Evolutionary conservation across 345 rosid species (phyloP).

Genomic region (Boechera stricta): DNA sequence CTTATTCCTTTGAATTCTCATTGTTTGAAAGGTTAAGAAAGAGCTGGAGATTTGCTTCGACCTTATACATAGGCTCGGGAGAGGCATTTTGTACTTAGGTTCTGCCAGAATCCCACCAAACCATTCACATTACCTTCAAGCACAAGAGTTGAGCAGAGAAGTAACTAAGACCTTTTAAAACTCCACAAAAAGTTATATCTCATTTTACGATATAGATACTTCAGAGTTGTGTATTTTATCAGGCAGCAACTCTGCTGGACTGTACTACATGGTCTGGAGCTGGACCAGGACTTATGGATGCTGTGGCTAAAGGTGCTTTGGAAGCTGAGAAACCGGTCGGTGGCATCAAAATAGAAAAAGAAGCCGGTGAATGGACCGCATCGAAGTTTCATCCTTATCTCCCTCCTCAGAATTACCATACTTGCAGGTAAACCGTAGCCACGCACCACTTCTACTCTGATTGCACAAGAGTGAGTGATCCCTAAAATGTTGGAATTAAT

Average conservation of each 20-base stretch:
- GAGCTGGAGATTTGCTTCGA: conserved; percentile 77
- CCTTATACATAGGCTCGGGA: conserved; percentile 72
- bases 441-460: neutral
- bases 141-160: conserved; percentile 72
- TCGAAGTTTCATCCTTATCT: conserved; percentile 85
- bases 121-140: conserved; percentile 67
- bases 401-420: conserved; percentile 72
- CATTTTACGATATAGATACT: neutral
- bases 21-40: conserved; percentile 72
- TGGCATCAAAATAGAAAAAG: conserved; percentile 85
- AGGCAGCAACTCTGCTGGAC: conserved; percentile 81
- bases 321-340: conserved; percentile 78
- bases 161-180: conserved; percentile 46
- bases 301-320: conserved; percentile 81
- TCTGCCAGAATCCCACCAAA: conserved; percentile 79
- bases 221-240: conserved; percentile 24
- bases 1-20: conserved; percentile 35
- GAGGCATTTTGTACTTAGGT: conserved; percentile 88
- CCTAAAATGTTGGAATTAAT: conserved; percentile 6
- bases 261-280: conserved; percentile 96
- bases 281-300: conserved; percentile 99
- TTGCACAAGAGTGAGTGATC: conserved; percentile 9
- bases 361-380: conserved; percentile 92
- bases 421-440: conserved; percentile 71
- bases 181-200: neutral